Evolutionary conservation across 352 stramenopile genomes (phyloP), one percentile per base, ranked within the genome.

Genomic region (Globisporangium nagaii): DNA sequence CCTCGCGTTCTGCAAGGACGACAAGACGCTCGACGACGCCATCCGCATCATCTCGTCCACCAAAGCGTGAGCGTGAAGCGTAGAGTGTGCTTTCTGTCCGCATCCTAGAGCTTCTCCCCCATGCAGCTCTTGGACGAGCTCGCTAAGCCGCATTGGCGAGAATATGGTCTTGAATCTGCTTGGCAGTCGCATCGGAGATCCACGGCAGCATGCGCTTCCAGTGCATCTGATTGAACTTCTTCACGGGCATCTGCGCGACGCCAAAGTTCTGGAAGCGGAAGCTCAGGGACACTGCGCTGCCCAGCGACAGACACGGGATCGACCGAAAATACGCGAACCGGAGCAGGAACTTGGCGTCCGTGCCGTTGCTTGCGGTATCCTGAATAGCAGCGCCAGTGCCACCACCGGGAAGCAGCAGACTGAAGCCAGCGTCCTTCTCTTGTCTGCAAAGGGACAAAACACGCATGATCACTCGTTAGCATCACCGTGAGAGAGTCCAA

Each of bases 1-100:
- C 39, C 91, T 99, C 54, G 95, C 94, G 9, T 99, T 97, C 75
- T 99, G 96, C 68, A 99, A 99, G 68, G 94, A 96, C 57, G 95
- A 98, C 60, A 82, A 96, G 55, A 98, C 90, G 5, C 65, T 98
- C 19, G 70, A 92, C 51, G 74, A 91, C 37, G 92, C 92, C 30
- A 91, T 93, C 44, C 64, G 75, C 39, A 72, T 90, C 61, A 93
- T 94, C 58, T 63, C 77, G 46, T 72, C 65, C n/a, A 54, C 86
- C 25, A 62, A 51, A 56, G 24, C 22, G 30, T 61, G n/a, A 41
- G 35, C 24, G 45, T 53, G 47, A 39, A 54, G 46, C 40, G 37
- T 54, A 34, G 40, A 39, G 31, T 44, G 25, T 36, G 35, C n/a
- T 22, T 13, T 35, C 44, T 44, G 32, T 46, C 32, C n/a, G n/a